These are phyloP conservation scores for Notholithocarpus densiflorus DNA, from an alignment of 306 rosid genomes.

Conservation along the genomic window DNA sequence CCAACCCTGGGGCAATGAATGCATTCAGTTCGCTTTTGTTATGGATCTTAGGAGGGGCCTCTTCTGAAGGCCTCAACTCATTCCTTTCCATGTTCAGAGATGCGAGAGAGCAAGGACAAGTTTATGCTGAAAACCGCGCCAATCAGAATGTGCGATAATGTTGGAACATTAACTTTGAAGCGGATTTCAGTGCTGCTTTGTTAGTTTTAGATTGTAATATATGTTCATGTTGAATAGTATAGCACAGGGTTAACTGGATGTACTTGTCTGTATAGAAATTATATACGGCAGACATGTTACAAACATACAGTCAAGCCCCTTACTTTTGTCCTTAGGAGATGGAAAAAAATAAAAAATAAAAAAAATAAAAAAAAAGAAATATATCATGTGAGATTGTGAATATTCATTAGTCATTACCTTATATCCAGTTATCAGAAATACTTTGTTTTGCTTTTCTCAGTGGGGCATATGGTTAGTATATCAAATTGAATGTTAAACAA, in stretches of 20 bases:
- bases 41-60: conserved; percentile 91
- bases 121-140: conserved; percentile 42
- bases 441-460: no score
- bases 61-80: conserved; percentile 86
- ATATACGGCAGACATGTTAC: conserved; percentile 9
- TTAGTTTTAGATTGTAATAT: neutral
- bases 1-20: conserved; percentile 68
- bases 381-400: no score
- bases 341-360: no score
- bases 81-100: conserved; percentile 91
- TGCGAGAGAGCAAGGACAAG: conserved; percentile 80
- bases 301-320: neutral
- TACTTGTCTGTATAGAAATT: conserved; percentile 27
- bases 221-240: neutral
- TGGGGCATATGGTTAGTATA: no score
- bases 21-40: conserved; percentile 81
- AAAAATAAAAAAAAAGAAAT: no score
- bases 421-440: neutral
- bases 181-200: neutral
- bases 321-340: conserved; percentile 7
- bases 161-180: conserved; percentile 1
- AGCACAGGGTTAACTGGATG: conserved; percentile 9
- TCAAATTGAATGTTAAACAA: no score
- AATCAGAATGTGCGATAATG: conserved; percentile 45
- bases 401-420: no score